Conservation (phyloP, 2,329 filamentous ascomycete species). For the Penicillium aurantiogriseum region DNA sequence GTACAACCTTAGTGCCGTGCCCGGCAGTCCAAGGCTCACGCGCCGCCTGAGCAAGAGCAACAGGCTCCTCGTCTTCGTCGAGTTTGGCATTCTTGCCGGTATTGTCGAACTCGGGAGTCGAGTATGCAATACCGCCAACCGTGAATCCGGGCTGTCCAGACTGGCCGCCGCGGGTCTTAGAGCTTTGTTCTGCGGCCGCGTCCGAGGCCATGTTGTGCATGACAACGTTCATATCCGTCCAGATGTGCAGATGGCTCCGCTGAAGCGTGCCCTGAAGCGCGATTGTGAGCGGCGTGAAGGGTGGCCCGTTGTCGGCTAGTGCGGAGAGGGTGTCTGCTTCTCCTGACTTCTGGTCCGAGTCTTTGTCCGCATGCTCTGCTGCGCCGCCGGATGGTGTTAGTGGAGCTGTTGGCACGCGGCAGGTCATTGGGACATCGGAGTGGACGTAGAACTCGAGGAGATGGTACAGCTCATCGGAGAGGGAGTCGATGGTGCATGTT, state of each 20-base stretch:
- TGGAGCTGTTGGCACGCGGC: constrained; percentile 81
- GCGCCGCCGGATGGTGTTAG: constrained; percentile 35
- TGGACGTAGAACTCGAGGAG: constrained; percentile 86
- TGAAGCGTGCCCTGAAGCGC: constrained; percentile 87
- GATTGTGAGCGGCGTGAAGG: constrained; percentile 75
- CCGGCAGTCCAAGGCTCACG: constrained; percentile 48
- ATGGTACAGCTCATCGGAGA: constrained; percentile 56
- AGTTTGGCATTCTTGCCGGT: constrained; percentile 15
- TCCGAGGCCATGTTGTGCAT: constrained; percentile 57
- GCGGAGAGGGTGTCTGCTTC: constrained; percentile 49
- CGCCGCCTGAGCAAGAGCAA: constrained; percentile 44
- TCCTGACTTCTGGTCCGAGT: constrained; percentile 42
- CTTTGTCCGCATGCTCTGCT: constrained; percentile 30
- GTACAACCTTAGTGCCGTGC: constrained; percentile 67
- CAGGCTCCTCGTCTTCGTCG: constrained; percentile 44
- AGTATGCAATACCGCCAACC: constrained; percentile 85
- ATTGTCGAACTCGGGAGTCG: constrained; percentile 68
- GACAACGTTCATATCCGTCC: constrained; percentile 84
- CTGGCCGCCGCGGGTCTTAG: constrained; percentile 51
- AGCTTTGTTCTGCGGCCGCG: constrained; percentile 44
- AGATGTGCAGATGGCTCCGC: constrained; percentile 83
- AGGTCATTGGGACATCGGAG: constrained; percentile 88
- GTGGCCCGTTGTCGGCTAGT: constrained; percentile 30
- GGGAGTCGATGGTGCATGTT: constrained; percentile 51
- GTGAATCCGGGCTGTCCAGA: constrained; percentile 65